A percentile compares a stretch with the other conserved stretches of the same genome.
These are phyloP conservation scores for Microthlaspi erraticum DNA, from an alignment of 345 rosid genomes.

Conservation along the genomic window DNA sequence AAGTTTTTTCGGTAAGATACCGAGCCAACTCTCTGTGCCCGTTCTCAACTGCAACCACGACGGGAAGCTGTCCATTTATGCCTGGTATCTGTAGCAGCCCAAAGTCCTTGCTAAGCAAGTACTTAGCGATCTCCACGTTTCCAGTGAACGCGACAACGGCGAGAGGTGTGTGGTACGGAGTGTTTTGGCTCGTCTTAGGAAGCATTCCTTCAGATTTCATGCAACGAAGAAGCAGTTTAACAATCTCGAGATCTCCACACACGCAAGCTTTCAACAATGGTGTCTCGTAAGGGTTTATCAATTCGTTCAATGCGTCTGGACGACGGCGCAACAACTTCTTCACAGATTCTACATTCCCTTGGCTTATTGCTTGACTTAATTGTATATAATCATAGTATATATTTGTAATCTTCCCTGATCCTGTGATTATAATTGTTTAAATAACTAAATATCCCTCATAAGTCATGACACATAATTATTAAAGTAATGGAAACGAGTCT, in stretches of 20 bases:
- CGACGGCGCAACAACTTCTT: conserved; percentile 23
- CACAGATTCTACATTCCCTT: conserved; percentile 29
- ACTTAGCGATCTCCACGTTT: conserved; percentile 41
- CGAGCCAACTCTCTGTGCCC: conserved; percentile 44
- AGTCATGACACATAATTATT: too few relatives aligned
- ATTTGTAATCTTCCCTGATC: conserved; percentile 36
- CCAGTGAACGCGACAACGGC: conserved; percentile 44
- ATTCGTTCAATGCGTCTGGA: conserved; percentile 29
- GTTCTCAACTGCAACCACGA: conserved; percentile 41
- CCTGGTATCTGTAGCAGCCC: conserved; percentile 43
- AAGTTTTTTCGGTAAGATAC: conserved; percentile 41
- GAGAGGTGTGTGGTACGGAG: conserved; percentile 46
- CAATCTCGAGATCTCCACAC: conserved; percentile 39
- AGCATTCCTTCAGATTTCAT: conserved; percentile 46
- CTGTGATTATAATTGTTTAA: too few relatives aligned
- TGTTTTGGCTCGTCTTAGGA: conserved; percentile 39
- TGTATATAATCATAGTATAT: conserved; percentile 27
- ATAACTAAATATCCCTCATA: conserved; percentile 2
- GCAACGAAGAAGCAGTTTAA: conserved; percentile 36
- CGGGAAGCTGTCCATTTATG: conserved; percentile 39
- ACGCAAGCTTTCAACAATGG: conserved; percentile 45
- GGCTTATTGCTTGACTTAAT: conserved; percentile 41
- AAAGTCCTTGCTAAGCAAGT: conserved; percentile 39
- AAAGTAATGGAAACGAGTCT: neutral
- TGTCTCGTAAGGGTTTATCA: conserved; percentile 37